Conservation (phyloP, 208 protist species). For the Herpetomonas samuelpessoai region DNA sequence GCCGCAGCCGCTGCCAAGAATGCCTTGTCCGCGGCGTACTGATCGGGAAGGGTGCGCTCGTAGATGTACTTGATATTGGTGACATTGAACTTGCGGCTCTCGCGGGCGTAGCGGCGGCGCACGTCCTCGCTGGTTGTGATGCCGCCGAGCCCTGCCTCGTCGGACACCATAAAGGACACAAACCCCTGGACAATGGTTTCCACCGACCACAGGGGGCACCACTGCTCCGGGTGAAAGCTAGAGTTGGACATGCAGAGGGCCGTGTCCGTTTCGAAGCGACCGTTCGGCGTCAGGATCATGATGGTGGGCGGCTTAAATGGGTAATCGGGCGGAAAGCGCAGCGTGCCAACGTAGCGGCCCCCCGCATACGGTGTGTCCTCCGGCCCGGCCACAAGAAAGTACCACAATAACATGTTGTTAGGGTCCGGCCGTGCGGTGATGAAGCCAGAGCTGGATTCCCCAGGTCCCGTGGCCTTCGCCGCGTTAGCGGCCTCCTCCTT, state of each 20-base stretch:
- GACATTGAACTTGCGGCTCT: conserved; percentile 59
- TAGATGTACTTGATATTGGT: conserved; percentile 29
- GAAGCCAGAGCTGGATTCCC: background rate
- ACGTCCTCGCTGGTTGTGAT: conserved; percentile 23
- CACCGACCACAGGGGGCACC: conserved; percentile 87
- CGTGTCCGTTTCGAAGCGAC: conserved; percentile 62
- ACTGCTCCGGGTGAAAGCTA: conserved; percentile 85
- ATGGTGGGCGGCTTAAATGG: conserved; percentile 95
- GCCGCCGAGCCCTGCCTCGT: conserved; percentile 42
- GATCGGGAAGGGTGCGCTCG: conserved; percentile 38
- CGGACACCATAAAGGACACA: conserved; percentile 75
- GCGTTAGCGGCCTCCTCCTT: conserved; percentile 18
- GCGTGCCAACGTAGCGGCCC: conserved; percentile 95
- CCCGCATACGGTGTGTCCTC: conserved; percentile 87
- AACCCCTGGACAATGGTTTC: conserved; percentile 80
- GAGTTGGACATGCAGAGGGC: conserved; percentile 83
- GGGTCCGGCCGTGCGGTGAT: conserved; percentile 28
- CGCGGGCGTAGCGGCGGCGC: conserved; percentile 36
- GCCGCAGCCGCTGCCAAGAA: conserved; percentile 7
- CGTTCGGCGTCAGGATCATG: conserved; percentile 82
- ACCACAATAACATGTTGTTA: conserved; percentile 92
- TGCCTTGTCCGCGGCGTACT: conserved; percentile 32
- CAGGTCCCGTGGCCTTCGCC: background rate
- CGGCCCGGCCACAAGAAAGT: conserved; percentile 55
- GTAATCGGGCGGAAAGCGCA: conserved; percentile 95